Conservation (phyloP, 257 asterid genomes). For the Nicotiana knightiana region DNA sequence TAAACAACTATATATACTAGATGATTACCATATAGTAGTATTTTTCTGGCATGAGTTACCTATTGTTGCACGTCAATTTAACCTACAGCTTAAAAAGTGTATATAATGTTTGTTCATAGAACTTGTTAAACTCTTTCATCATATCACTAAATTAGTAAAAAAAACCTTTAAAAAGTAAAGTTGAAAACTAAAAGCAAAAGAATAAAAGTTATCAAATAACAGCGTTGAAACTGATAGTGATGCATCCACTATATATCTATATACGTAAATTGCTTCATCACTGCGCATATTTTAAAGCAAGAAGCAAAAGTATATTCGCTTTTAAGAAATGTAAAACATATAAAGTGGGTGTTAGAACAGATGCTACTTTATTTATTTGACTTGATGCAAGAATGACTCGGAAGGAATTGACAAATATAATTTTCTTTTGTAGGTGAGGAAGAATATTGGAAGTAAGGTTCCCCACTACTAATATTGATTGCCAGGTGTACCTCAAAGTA, state of each 20-base stretch:
- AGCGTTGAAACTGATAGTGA: not conserved
- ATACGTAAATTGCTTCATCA: not conserved
- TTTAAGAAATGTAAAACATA: not conserved
- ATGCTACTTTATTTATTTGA: slow-evolving; percentile 2
- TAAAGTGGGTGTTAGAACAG: slow-evolving; percentile 4
- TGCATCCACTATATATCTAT: not conserved
- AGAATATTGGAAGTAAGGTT: not conserved
- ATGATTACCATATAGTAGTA: not conserved
- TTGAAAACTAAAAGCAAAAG: not conserved
- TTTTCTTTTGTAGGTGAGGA: not conserved
- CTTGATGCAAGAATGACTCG: slow-evolving; percentile 6
- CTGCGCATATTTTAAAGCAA: slow-evolving; percentile 1
- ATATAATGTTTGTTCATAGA: not conserved
- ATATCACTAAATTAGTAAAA: not conserved
- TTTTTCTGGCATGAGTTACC: not conserved
- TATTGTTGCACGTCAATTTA: not conserved
- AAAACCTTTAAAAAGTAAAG: not conserved
- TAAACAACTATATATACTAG: too few relatives aligned
- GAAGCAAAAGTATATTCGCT: slow-evolving; percentile 5
- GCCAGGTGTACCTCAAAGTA: slow-evolving; percentile 3
- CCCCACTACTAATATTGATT: not conserved
- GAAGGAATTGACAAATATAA: not conserved
- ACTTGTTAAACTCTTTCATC: not conserved
- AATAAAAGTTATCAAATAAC: not conserved
- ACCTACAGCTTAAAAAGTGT: not conserved